phyloP scores from a whole-genome alignment of 169 alveolate species.

The Plasmodium sp. region DNA sequence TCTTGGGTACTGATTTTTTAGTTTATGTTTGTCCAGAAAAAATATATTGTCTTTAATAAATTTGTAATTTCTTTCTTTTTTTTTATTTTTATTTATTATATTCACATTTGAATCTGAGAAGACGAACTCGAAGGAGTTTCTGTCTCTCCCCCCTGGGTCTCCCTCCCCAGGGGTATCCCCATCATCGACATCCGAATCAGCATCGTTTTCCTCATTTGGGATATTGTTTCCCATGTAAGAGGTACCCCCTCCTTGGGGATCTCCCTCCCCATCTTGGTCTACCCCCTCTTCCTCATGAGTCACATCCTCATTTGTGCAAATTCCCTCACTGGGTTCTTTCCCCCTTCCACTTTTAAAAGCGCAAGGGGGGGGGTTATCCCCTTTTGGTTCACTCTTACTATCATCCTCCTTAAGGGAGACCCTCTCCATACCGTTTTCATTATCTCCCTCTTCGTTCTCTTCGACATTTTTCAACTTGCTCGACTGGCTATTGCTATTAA shows the following conservation, averaged over 20 bases:
- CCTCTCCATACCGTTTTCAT: background rate
- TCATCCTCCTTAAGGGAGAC: background rate
- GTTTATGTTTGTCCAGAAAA: conserved; percentile 21
- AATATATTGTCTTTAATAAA: conserved; percentile 46
- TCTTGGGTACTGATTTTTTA: conserved; percentile 38
- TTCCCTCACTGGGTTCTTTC: background rate
- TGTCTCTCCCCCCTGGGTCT: background rate
- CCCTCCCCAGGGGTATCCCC: background rate
- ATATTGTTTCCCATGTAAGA: background rate
- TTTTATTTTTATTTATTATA: conserved; percentile 35
- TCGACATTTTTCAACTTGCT: background rate
- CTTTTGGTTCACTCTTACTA: background rate
- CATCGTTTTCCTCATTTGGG: background rate
- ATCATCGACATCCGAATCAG: background rate
- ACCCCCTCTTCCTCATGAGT: background rate
- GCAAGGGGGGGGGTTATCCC: background rate
- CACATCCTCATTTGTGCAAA: background rate
- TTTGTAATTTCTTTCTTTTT: conserved; percentile 66
- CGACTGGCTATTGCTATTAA: background rate
- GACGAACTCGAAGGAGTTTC: conserved; percentile 23
- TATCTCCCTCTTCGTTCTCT: background rate
- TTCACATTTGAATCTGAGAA: conserved; percentile 44
- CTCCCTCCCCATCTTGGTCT: background rate
- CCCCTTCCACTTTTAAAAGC: background rate
- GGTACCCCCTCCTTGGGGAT: background rate